These are phyloP conservation scores for Suillus placidus DNA, from an alignment of 768 basidiomycete species.

Conservation along the genomic window DNA sequence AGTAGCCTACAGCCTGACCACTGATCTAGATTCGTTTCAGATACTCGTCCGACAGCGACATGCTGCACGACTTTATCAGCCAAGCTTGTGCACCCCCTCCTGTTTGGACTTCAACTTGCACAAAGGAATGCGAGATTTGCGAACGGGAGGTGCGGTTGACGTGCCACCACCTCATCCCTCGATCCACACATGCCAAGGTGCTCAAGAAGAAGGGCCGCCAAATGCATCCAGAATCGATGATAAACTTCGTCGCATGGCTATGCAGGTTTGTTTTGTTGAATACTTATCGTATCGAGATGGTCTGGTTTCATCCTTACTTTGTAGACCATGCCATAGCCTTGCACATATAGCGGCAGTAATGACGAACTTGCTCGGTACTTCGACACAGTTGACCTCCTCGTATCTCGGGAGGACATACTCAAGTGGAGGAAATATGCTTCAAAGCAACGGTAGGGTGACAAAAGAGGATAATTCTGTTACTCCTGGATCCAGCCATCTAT, in stretches of 20 bases:
- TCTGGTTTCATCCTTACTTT: neutral
- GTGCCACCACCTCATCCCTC: constrained; percentile 64
- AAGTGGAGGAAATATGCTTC: constrained; percentile 58
- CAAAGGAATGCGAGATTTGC: constrained; percentile 61
- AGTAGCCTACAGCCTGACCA: constrained; percentile 40
- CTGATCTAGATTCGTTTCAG: constrained; percentile 44
- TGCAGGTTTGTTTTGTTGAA: constrained; percentile 38
- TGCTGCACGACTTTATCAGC: constrained; percentile 44
- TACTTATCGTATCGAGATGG: neutral
- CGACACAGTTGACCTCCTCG: constrained; percentile 52
- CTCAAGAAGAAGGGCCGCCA: constrained; percentile 58
- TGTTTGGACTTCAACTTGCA: constrained; percentile 54
- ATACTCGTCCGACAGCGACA: constrained; percentile 41
- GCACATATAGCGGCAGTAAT: constrained; percentile 46
- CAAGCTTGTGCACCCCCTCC: constrained; percentile 53
- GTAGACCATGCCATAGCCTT: constrained; percentile 51
- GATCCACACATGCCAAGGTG: constrained; percentile 55
- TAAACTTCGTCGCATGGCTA: constrained; percentile 64
- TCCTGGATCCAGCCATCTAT: neutral
- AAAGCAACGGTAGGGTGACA: constrained; percentile 21
- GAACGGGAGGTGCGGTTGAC: constrained; percentile 57
- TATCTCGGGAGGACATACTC: constrained; percentile 56
- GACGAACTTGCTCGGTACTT: constrained; percentile 23
- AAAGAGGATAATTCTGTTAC: neutral
- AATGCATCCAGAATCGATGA: constrained; percentile 55